phyloP scores from a whole-genome alignment of 371 early-diverging fungal genomes.

The Mucor piriformis region DNA sequence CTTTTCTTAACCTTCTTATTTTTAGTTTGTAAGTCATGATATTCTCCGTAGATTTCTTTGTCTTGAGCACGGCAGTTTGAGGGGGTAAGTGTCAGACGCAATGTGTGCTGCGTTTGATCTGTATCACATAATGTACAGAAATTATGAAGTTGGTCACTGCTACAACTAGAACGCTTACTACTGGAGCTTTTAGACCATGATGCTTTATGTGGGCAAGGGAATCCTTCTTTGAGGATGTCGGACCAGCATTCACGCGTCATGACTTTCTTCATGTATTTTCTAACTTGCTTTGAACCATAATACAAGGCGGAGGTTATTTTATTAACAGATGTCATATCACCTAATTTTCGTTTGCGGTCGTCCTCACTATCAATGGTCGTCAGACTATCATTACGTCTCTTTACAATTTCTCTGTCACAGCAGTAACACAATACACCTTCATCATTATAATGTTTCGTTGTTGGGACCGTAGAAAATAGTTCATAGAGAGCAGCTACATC shows the following conservation, averaged over 20 bases:
- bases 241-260: slow-evolving; percentile 6
- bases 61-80: slow-evolving; percentile 3
- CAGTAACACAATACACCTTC: slow-evolving; percentile 2
- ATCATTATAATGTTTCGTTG: not conserved
- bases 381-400: not conserved
- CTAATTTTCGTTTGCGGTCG: not conserved
- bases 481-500: slow-evolving; percentile 10
- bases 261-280: slow-evolving; percentile 18
- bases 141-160: not conserved
- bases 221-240: not conserved
- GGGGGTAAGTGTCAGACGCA: not conserved
- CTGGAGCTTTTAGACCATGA: not conserved
- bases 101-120: not conserved
- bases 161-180: not conserved
- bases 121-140: not conserved
- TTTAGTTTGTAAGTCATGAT: not conserved
- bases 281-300: slow-evolving; percentile 25
- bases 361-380: not conserved
- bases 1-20: not conserved
- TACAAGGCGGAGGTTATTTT: slow-evolving; percentile 16
- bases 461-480: not conserved
- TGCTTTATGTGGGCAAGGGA: slow-evolving; percentile 1
- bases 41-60: slow-evolving; percentile 6
- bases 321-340: not conserved
- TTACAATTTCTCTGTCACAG: slow-evolving; percentile 5